Evolutionary conservation across 345 rosid species (phyloP).

Genomic region (Atalantia buxifolia): DNA sequence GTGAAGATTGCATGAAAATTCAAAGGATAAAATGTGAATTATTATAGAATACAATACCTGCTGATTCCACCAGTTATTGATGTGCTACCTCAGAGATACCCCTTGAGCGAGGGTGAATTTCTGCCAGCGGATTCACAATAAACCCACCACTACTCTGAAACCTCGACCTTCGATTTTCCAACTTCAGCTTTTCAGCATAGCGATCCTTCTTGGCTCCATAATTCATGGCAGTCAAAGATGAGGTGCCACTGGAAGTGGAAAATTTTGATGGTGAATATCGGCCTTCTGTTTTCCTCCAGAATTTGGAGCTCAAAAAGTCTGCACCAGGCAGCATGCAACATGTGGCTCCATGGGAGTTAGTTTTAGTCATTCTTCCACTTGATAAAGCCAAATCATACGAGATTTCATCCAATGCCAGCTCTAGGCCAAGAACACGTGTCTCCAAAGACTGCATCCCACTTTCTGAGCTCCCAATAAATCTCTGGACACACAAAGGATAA

Average conservation of each 20-base stretch:
- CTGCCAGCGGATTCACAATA: slow-evolving; percentile 87
- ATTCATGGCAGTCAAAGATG: slow-evolving; percentile 24
- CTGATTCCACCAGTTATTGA: slow-evolving; percentile 18
- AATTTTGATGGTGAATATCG: slow-evolving; percentile 40
- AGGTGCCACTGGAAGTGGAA: slow-evolving; percentile 29
- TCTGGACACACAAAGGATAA: slow-evolving; percentile 33
- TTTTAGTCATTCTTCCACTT: slow-evolving; percentile 66
- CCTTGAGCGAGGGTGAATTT: slow-evolving; percentile 43
- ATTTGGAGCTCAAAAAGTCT: slow-evolving; percentile 62
- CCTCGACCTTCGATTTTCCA: slow-evolving; percentile 47
- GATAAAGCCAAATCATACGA: slow-evolving; percentile 83
- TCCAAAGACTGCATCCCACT: slow-evolving; percentile 79
- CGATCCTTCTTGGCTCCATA: slow-evolving; percentile 32
- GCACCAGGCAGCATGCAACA: slow-evolving; percentile 80
- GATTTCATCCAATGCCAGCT: slow-evolving; percentile 87
- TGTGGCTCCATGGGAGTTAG: slow-evolving; percentile 37
- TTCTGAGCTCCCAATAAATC: slow-evolving; percentile 81
- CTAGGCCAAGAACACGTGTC: slow-evolving; percentile 84
- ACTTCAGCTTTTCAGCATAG: slow-evolving; percentile 29
- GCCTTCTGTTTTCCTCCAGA: slow-evolving; percentile 68
- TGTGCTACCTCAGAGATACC: slow-evolving; percentile 22
- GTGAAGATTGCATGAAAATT: background rate
- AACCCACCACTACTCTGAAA: slow-evolving; percentile 55
- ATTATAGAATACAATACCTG: slow-evolving; percentile 13
- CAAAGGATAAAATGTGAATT: background rate